Evolutionary conservation across 192 early-diverging fungal genomes (phyloP).

Genomic region (Kickxella alabastrina): DNA sequence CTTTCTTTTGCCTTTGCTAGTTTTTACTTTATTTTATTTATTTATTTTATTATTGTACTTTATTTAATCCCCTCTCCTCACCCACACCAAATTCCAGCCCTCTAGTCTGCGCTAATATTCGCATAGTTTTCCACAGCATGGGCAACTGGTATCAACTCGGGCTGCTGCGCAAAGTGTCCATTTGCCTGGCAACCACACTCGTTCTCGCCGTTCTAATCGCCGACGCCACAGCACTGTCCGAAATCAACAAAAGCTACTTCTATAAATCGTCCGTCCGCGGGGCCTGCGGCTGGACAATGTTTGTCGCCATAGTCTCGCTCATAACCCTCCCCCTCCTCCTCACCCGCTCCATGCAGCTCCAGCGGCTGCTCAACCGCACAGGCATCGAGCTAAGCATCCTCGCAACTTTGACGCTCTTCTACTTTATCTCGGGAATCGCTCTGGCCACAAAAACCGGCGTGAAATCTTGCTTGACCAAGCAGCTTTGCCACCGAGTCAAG

Average conservation of each 20-base stretch:
- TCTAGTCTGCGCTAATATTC: too few relatives aligned
- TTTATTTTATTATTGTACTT: neutral
- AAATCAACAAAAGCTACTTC: constrained; percentile 4
- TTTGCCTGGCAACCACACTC: constrained; percentile 2
- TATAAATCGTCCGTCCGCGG: neutral
- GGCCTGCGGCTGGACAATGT: constrained; percentile 24
- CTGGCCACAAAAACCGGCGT: constrained; percentile 18
- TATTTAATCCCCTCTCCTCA: too few relatives aligned
- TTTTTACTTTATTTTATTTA: constrained; percentile 2
- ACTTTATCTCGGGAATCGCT: constrained; percentile 20
- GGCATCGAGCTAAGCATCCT: constrained; percentile 20
- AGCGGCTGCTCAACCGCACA: constrained; percentile 33
- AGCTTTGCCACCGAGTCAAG: constrained; percentile 12
- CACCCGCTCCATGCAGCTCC: constrained; percentile 11
- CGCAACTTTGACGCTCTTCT: constrained; percentile 13
- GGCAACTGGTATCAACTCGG: constrained; percentile 16
- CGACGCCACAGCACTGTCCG: constrained; percentile 14
- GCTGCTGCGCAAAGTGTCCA: constrained; percentile 9
- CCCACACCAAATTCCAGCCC: too few relatives aligned
- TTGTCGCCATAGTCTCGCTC: constrained; percentile 15
- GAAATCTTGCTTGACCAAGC: constrained; percentile 7
- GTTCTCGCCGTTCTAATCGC: constrained; percentile 7
- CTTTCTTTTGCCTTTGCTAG: neutral
- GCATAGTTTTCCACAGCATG: constrained; percentile 7
- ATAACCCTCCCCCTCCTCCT: constrained; percentile 15